Evolutionary conservation across 768 basidiomycete species (phyloP).

Genomic region (Mrakia hoshinonis): DNA sequence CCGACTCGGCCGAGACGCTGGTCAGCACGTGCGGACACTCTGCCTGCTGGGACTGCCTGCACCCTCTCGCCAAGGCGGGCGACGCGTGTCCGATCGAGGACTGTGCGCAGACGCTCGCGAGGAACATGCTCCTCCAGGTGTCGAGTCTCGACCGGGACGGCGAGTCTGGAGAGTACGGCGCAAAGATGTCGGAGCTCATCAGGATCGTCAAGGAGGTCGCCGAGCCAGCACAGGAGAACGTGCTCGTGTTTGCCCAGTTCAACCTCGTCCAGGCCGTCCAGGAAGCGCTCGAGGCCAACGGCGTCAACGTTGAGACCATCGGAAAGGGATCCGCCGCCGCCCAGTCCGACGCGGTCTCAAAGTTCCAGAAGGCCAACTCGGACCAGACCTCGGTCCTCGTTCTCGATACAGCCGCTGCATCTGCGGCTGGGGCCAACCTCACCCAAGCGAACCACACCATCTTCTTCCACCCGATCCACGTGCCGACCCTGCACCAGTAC

Average conservation of each 20-base stretch:
- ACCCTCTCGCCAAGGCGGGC: background rate
- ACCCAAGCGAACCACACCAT: constrained; percentile 90
- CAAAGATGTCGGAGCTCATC: constrained; percentile 70
- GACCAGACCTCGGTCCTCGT: constrained; percentile 62
- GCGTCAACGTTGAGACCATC: constrained; percentile 66
- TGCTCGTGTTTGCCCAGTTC: constrained; percentile 94
- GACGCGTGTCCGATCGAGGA: background rate
- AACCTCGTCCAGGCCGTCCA: constrained; percentile 85
- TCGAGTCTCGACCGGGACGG: constrained; percentile 49
- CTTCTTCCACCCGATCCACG: constrained; percentile 84
- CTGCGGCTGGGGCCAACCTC: constrained; percentile 54
- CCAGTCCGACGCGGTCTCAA: constrained; percentile 73
- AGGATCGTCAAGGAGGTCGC: constrained; percentile 59
- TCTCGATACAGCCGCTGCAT: constrained; percentile 88
- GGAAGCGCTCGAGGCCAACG: constrained; percentile 64
- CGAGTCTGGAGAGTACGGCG: constrained; percentile 66
- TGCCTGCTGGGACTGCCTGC: background rate
- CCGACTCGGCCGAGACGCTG: constrained; percentile 53
- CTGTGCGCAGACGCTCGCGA: background rate
- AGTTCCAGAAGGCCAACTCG: constrained; percentile 70
- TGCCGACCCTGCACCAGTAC: constrained; percentile 59
- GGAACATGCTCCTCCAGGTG: background rate
- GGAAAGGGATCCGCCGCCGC: constrained; percentile 67
- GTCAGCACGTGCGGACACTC: constrained; percentile 36
- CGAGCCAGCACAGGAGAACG: constrained; percentile 66